A percentile compares a stretch with the other conserved stretches of the same genome.
Evolutionary conservation across 2,329 filamentous ascomycete species (phyloP).

Genomic region (Cladosporium sp.): DNA sequence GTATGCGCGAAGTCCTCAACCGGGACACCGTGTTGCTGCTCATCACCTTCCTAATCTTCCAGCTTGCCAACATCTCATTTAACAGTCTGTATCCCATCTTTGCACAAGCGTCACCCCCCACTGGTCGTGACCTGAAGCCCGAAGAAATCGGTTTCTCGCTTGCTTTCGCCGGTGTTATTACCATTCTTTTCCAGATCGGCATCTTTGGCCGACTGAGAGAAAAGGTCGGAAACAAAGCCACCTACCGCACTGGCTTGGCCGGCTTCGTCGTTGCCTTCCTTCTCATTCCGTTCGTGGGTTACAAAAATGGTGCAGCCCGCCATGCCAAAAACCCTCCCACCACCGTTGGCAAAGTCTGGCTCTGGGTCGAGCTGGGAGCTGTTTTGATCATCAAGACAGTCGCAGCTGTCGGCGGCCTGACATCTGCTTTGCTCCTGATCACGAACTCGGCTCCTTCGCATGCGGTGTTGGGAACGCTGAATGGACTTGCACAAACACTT

Average conservation of each 20-base stretch:
- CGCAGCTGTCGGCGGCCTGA: slow-evolving; percentile 81
- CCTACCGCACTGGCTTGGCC: slow-evolving; percentile 73
- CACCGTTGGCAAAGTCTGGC: slow-evolving; percentile 57
- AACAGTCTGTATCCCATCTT: slow-evolving; percentile 96
- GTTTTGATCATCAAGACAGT: slow-evolving; percentile 86
- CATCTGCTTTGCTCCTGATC: slow-evolving; percentile 83
- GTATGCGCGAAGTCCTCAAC: slow-evolving; percentile 63
- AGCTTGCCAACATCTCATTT: slow-evolving; percentile 89
- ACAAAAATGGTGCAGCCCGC: slow-evolving; percentile 55
- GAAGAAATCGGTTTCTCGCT: slow-evolving; percentile 80
- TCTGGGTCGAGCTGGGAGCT: slow-evolving; percentile 76
- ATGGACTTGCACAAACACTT: slow-evolving; percentile 89
- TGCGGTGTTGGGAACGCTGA: slow-evolving; percentile 80
- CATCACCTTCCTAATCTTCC: slow-evolving; percentile 84
- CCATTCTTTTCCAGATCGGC: slow-evolving; percentile 85
- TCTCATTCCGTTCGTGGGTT: slow-evolving; percentile 85
- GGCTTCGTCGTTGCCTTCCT: slow-evolving; percentile 79
- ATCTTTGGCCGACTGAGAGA: slow-evolving; percentile 76
- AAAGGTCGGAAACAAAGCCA: slow-evolving; percentile 77
- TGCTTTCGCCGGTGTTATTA: slow-evolving; percentile 77
- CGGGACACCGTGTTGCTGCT: slow-evolving; percentile 78
- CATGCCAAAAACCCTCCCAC: slow-evolving; percentile 48
- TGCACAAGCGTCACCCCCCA: slow-evolving; percentile 67
- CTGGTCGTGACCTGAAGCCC: slow-evolving; percentile 70
- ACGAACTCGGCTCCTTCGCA: slow-evolving; percentile 89